A percentile compares a stretch with the other conserved stretches of the same genome.
phyloP scores from a whole-genome alignment of 305 asterid species.

The Solanum aculeatissimum region DNA sequence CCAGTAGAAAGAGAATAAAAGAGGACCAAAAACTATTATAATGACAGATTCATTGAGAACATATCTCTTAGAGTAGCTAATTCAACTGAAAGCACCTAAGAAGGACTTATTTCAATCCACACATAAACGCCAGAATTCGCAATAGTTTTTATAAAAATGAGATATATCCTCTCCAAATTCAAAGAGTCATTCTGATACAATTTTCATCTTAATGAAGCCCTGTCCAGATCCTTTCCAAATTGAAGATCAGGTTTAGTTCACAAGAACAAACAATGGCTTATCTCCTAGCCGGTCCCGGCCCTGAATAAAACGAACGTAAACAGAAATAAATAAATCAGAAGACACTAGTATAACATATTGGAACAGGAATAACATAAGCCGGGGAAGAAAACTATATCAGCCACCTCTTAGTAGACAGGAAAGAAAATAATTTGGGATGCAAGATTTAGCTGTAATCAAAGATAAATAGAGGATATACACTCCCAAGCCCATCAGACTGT shows the following conservation, averaged over 20 bases:
- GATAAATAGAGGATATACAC: not conserved
- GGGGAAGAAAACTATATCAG: not conserved
- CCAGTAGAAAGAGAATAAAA: not conserved
- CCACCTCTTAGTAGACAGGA: not conserved
- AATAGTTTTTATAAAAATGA: not conserved
- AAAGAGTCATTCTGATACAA: not conserved
- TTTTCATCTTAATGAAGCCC: not conserved
- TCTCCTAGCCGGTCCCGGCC: conserved; percentile 70
- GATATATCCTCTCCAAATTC: not conserved
- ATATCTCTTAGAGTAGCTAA: not conserved
- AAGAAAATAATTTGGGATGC: not conserved
- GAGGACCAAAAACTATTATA: not conserved
- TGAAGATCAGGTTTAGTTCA: conserved; percentile 27
- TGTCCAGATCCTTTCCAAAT: not conserved
- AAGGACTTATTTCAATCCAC: conserved; percentile 3
- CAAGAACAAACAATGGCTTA: conserved; percentile 71
- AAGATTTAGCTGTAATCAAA: not conserved
- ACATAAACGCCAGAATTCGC: not conserved
- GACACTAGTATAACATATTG: not conserved
- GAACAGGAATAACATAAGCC: not conserved
- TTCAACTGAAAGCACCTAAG: not conserved
- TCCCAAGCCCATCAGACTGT: not conserved
- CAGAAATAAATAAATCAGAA: not conserved
- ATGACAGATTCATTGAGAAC: not conserved
- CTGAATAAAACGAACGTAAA: conserved; percentile 23